Evolutionary conservation across 1,139 yeast genomes (phyloP), one percentile per base, ranked within the genome.

Genomic region (Suhomyces coccinellae): DNA sequence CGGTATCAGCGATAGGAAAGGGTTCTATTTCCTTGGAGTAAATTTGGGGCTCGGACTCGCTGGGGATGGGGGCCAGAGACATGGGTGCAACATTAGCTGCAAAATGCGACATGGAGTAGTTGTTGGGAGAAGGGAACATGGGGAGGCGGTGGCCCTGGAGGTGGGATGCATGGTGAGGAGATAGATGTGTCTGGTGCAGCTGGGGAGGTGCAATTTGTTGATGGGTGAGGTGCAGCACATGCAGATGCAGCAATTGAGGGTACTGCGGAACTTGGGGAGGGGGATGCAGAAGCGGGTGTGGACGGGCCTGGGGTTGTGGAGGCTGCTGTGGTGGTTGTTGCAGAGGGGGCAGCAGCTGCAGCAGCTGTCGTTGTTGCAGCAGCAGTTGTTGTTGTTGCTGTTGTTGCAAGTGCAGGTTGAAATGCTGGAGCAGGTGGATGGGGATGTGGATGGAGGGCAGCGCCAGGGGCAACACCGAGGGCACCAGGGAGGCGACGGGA

Each of bases 1-100:
- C 57, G 12, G 66, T 57, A 41, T 69, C 73, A 5, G 59, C 64
- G 14, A 58, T 40, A 27, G 60, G 45, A 41, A 58, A 54, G 36
- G 38, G 38, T 15, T 40, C 46, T 7, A 30, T 11, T 16, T 41
- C 44, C 28, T 36, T 36, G 16, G 24, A 32, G 15, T 15, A 31
- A 12, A 27, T 26, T 15, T 31, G 6, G 13, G 36, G 12, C 4
- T 40, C 36, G 7, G 12, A 32, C 16, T 44, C 47, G 6, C 30
- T 17, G 8, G 30, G 11, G 13, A 33, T 12, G 4, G 26, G 20
- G 20, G 35, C 33, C 4, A 40, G 38, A 14, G 46, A 32, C n/a
- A 40, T 33, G 30, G 41, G 43, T 39, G 46, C 46, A 39, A 42
- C 41, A 43, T 38, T 43, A 30, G 48, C 37, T 36, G 49, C 46